phyloP scores from a whole-genome alignment of 2,329 filamentous ascomycete species.

The Aspergillus proliferans region DNA sequence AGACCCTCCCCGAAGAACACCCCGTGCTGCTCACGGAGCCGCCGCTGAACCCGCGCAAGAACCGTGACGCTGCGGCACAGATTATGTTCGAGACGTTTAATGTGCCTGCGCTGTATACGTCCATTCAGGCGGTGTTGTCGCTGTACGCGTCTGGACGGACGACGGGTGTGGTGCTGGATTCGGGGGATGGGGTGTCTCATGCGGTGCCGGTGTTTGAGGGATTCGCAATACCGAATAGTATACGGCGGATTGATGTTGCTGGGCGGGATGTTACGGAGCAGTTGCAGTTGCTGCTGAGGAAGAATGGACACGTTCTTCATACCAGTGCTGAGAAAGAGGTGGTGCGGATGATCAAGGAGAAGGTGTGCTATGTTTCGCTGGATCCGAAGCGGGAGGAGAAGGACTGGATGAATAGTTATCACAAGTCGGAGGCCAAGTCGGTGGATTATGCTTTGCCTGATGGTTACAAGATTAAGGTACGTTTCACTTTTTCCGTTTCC shows the following conservation, averaged over 20 bases:
- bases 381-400: constrained; percentile 94
- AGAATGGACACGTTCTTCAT: constrained; percentile 90
- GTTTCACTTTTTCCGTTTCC: constrained; percentile 2
- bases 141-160: constrained; percentile 94
- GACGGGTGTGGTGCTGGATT: constrained; percentile 90
- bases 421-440: constrained; percentile 70
- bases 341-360: constrained; percentile 95
- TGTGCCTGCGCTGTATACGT: constrained; percentile 91
- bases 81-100: constrained; percentile 99
- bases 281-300: constrained; percentile 81
- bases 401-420: constrained; percentile 70
- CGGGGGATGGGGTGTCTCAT: constrained; percentile 93
- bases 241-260: constrained; percentile 91
- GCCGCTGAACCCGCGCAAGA: constrained; percentile 87
- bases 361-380: constrained; percentile 80
- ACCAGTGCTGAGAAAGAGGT: constrained; percentile 99
- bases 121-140: constrained; percentile 92
- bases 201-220: constrained; percentile 97
- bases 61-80: constrained; percentile 92
- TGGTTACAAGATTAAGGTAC: constrained; percentile 84
- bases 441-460: constrained; percentile 88
- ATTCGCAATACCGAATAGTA: constrained; percentile 92
- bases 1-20: constrained; percentile 97
- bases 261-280: constrained; percentile 95
- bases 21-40: constrained; percentile 94